Evolutionary conservation across 495 filamentous ascomycete genomes (phyloP).

Genomic region (Platismatia glauca): DNA sequence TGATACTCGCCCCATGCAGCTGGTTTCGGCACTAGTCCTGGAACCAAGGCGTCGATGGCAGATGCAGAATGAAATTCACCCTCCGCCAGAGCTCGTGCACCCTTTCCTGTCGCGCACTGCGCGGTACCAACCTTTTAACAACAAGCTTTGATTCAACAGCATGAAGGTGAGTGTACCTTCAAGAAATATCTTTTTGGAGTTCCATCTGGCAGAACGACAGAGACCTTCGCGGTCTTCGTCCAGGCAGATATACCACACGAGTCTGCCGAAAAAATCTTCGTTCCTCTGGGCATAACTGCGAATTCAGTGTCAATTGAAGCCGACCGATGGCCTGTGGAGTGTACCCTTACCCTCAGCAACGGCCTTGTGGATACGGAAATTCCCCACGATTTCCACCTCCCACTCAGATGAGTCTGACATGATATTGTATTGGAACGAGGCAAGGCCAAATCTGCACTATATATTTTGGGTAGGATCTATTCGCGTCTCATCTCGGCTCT

Average conservation of each 20-base stretch:
- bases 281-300: conserved; percentile 27
- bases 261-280: conserved; percentile 25
- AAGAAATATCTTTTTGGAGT: conserved; percentile 28
- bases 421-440: not conserved
- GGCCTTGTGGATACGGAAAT: conserved; percentile 28
- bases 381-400: conserved; percentile 22
- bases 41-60: conserved; percentile 19
- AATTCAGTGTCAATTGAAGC: conserved; percentile 15
- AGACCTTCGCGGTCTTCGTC: conserved; percentile 30
- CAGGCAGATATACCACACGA: conserved; percentile 28
- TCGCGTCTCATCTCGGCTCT: not conserved
- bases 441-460: not conserved
- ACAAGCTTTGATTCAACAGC: not conserved
- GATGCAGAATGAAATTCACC: conserved; percentile 23
- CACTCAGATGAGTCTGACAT: conserved; percentile 19
- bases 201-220: conserved; percentile 26
- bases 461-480: not conserved
- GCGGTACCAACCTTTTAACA: conserved; percentile 3
- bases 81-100: conserved; percentile 21
- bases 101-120: conserved; percentile 19
- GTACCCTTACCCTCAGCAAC: conserved; percentile 23
- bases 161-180: conserved; percentile 18
- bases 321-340: conserved; percentile 11
- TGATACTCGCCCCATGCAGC: conserved; percentile 21
- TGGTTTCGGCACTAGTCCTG: conserved; percentile 20